Evolutionary conservation across 306 rosid genomes (phyloP).

Genomic region (Castanopsis chinensis): DNA sequence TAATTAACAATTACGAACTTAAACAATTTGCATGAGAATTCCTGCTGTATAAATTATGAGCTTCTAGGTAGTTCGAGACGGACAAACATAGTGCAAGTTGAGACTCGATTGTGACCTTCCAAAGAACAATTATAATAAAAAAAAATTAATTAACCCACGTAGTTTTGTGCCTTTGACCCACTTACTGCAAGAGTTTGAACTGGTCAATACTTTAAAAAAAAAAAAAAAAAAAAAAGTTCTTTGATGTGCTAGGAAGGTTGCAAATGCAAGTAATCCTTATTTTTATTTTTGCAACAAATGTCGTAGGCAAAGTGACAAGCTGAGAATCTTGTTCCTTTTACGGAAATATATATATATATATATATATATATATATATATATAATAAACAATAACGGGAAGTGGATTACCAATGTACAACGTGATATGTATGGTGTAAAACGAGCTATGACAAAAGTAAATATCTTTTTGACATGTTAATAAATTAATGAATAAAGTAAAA

Average conservation of each 20-base stretch:
- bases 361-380: neutral
- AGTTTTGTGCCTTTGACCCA: neutral
- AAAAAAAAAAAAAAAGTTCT: neutral
- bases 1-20: neutral
- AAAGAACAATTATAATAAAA: neutral
- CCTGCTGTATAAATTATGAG: too few relatives aligned
- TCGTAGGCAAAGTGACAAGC: conserved; percentile 5
- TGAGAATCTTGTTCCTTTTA: neutral
- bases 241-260: conserved; percentile 13
- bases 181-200: conserved; percentile 2
- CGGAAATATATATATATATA: neutral
- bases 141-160: neutral
- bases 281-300: conserved; percentile 6
- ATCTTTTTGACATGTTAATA: too few relatives aligned
- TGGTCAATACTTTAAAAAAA: neutral
- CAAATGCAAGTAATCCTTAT: conserved; percentile 19
- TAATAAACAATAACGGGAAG: neutral
- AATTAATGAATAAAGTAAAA: too few relatives aligned
- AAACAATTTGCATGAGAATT: neutral
- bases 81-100: neutral
- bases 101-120: neutral
- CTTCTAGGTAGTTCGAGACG: too few relatives aligned
- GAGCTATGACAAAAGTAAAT: too few relatives aligned
- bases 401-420: neutral
- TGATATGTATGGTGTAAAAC: neutral